Percentiles rank a stretch among this genome's conserved stretches.
Conservation (phyloP, 768 basidiomycete species). For the Floccularia luteovirens region DNA sequence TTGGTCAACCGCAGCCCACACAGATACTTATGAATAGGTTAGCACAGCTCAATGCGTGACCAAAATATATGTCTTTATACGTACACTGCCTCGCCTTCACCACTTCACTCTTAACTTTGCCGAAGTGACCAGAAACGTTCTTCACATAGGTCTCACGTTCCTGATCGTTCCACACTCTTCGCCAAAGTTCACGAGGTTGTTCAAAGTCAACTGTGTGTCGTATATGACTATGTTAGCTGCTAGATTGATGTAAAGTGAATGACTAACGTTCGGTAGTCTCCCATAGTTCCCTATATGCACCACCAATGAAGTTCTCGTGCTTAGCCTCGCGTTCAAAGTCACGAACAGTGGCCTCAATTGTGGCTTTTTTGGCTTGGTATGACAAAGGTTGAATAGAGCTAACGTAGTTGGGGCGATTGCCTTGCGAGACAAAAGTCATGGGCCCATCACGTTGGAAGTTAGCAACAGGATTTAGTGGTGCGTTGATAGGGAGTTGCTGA, state of each 20-base stretch:
- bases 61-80: conserved; percentile 17
- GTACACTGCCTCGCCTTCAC: conserved; percentile 62
- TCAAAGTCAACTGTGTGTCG: conserved; percentile 65
- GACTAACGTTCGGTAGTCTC: conserved; percentile 75
- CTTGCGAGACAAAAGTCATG: conserved; percentile 69
- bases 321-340: conserved; percentile 30
- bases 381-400: conserved; percentile 65
- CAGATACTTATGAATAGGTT: conserved; percentile 42
- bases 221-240: background rate
- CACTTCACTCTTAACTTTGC: conserved; percentile 47
- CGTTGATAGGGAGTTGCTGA: conserved; percentile 84
- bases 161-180: conserved; percentile 57
- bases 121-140: conserved; percentile 62
- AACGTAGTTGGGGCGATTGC: conserved; percentile 82
- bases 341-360: conserved; percentile 30
- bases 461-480: conserved; percentile 59
- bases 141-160: conserved; percentile 53
- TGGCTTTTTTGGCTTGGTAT: conserved; percentile 45
- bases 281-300: conserved; percentile 60
- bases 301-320: conserved; percentile 75
- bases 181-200: conserved; percentile 69
- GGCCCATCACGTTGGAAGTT: conserved; percentile 93
- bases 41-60: background rate
- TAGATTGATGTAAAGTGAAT: background rate
- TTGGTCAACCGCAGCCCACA: conserved; percentile 77